phyloP scores from a whole-genome alignment of 1,284 basidiomycete genomes.

The Ganoderma lucidum region DNA sequence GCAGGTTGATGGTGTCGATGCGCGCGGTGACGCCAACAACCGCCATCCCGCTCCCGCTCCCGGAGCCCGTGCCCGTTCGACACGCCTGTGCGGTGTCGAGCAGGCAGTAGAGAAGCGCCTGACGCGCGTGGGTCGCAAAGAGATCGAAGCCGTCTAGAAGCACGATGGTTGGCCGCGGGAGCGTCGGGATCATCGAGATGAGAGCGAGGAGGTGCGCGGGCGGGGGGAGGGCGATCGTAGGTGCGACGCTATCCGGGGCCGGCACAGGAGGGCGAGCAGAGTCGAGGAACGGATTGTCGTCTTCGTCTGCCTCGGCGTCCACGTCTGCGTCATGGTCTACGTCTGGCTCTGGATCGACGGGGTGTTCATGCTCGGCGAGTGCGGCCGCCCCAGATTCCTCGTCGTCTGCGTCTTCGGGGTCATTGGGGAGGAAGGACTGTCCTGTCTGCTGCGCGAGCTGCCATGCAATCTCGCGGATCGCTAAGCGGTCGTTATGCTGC shows the following conservation, averaged over 20 bases:
- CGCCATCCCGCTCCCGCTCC: conserved; percentile 78
- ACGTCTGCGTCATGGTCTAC: conserved; percentile 1
- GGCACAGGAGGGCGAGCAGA: conserved; percentile 22
- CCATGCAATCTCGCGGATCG: conserved; percentile 91
- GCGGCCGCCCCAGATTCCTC: conserved; percentile 29
- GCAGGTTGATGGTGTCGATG: conserved; percentile 85
- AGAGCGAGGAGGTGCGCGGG: conserved; percentile 83
- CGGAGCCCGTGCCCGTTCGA: conserved; percentile 48
- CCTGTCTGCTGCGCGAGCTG: conserved; percentile 81
- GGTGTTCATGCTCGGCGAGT: too few relatives aligned
- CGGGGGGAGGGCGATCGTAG: conserved; percentile 57
- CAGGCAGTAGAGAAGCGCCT: conserved; percentile 91
- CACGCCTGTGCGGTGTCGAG: conserved; percentile 82
- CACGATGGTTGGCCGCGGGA: conserved; percentile 82
- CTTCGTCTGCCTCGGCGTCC: conserved; percentile 42
- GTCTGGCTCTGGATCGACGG: not conserved
- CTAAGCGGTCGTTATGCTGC: conserved; percentile 86
- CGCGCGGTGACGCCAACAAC: conserved; percentile 87
- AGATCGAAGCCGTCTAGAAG: conserved; percentile 92
- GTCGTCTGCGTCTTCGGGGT: conserved; percentile 45
- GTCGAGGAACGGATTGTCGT: conserved; percentile 51
- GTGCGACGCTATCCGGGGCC: conserved; percentile 21
- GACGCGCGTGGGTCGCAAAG: conserved; percentile 88
- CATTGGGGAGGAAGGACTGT: conserved; percentile 53
- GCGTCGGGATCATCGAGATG: conserved; percentile 79